A percentile compares a stretch with the other conserved stretches of the same genome.
Conservation (phyloP, 192 early-diverging fungal genomes). For the Chytriomyces sp. region DNA sequence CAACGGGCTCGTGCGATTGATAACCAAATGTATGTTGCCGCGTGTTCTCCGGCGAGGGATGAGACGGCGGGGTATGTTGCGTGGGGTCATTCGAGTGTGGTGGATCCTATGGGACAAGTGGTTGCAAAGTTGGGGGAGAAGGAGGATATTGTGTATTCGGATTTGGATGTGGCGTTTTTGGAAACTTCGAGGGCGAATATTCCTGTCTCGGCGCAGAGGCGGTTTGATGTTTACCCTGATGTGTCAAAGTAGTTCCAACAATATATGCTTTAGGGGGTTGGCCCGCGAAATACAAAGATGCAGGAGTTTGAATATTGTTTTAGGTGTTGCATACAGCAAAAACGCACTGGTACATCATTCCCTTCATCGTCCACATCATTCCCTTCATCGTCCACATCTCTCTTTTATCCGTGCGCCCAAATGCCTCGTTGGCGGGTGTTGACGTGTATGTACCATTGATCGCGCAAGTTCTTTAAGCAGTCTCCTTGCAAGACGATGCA, state of each 20-base stretch:
- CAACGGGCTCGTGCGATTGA: constrained; percentile 85
- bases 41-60: constrained; percentile 96
- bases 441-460: constrained; percentile 31
- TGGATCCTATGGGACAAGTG: constrained; percentile 81
- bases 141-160: constrained; percentile 82
- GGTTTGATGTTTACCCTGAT: constrained; percentile 91
- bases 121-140: constrained; percentile 75
- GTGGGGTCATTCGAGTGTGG: constrained; percentile 93
- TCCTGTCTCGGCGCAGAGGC: constrained; percentile 78
- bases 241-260: constrained; percentile 45
- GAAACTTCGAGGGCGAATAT: constrained; percentile 71
- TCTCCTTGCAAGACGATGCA: constrained; percentile 34
- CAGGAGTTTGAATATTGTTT: neutral
- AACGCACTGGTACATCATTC: neutral
- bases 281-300: no score
- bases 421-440: neutral
- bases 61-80: constrained; percentile 76
- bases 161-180: constrained; percentile 69
- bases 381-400: neutral
- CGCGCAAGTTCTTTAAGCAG: constrained; percentile 12
- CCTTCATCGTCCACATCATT: no score
- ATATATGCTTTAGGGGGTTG: neutral
- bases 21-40: constrained; percentile 92
- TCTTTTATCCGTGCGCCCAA: neutral
- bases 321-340: neutral